Conservation (phyloP, 2,329 filamentous ascomycete species). For the Colletotrichum euphorbiae region DNA sequence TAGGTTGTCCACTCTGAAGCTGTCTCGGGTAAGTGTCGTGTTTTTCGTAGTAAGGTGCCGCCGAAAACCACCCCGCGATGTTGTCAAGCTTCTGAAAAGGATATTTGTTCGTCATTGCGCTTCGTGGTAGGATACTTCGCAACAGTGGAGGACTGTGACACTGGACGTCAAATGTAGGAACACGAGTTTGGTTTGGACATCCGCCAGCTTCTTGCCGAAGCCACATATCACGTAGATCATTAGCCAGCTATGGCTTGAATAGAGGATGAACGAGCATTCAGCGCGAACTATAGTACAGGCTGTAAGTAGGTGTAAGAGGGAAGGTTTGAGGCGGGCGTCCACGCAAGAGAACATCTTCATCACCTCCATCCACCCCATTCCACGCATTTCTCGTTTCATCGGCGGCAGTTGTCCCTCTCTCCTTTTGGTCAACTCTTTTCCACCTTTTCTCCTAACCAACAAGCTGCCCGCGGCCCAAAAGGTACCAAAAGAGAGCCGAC, state of each 20-base stretch:
- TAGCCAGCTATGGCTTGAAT: slow-evolving; percentile 15
- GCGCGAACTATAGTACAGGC: slow-evolving; percentile 40
- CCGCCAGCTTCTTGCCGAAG: too few relatives aligned
- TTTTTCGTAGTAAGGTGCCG: too few relatives aligned
- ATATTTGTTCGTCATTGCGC: too few relatives aligned
- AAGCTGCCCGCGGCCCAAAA: slow-evolving; percentile 4
- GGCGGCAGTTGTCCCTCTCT: slow-evolving; percentile 15
- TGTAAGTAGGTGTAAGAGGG: slow-evolving; percentile 40
- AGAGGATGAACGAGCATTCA: slow-evolving; percentile 42
- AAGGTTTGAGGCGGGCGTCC: slow-evolving; percentile 38
- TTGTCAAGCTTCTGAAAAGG: too few relatives aligned
- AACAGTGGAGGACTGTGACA: too few relatives aligned
- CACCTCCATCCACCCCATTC: slow-evolving; percentile 27
- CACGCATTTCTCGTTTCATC: slow-evolving; percentile 36
- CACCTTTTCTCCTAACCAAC: slow-evolving; percentile 6
- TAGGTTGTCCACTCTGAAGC: too few relatives aligned
- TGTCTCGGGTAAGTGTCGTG: too few relatives aligned
- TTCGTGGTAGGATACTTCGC: too few relatives aligned
- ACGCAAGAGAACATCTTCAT: slow-evolving; percentile 40
- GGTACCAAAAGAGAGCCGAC: background rate
- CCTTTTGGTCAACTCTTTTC: background rate
- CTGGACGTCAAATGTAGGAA: too few relatives aligned
- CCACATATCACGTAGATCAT: background rate
- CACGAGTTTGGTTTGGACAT: too few relatives aligned
- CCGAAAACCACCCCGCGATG: too few relatives aligned